A percentile compares a stretch with the other conserved stretches of the same genome.
phyloP scores from a whole-genome alignment of 2,329 filamentous ascomycete species.

The Xylariaceae sp. region DNA sequence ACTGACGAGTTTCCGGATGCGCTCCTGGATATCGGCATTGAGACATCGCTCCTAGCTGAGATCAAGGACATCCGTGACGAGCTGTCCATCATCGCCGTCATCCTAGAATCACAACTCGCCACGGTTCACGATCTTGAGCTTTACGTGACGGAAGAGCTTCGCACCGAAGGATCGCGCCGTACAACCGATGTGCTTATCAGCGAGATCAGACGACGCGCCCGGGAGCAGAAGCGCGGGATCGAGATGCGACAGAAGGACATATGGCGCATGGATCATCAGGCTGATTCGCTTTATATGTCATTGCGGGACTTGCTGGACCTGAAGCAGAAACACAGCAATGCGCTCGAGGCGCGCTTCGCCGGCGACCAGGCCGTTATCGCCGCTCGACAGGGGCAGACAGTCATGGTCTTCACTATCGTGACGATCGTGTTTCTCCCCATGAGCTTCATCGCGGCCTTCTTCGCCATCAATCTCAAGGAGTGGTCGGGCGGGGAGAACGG shows the following conservation, averaged over 20 bases:
- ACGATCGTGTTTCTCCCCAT: conserved; percentile 42
- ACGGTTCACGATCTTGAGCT: conserved; percentile 43
- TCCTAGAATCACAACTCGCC: conserved; percentile 44
- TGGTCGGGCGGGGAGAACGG: conserved; percentile 32
- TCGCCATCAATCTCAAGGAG: conserved; percentile 40
- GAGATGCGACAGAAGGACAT: conserved; percentile 56
- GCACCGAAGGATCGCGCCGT: conserved; percentile 19
- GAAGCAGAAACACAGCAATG: conserved; percentile 67
- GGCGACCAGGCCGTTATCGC: conserved; percentile 59
- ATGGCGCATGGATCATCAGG: conserved; percentile 60
- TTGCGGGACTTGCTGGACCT: conserved; percentile 61
- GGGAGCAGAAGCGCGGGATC: conserved; percentile 53
- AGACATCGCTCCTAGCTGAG: conserved; percentile 58
- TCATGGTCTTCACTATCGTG: conserved; percentile 42
- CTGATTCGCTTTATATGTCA: conserved; percentile 53
- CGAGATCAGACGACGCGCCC: conserved; percentile 50
- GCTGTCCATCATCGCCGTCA: conserved; percentile 56
- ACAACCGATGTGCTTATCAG: conserved; percentile 27
- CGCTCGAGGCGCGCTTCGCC: conserved; percentile 59
- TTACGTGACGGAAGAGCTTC: conserved; percentile 34
- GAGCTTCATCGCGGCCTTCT: conserved; percentile 39
- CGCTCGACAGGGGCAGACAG: conserved; percentile 42
- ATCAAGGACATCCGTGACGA: conserved; percentile 66
- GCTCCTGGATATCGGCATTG: conserved; percentile 54
- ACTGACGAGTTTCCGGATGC: conserved; percentile 44